phyloP scores from a whole-genome alignment of 2,329 filamentous ascomycete species.

The Neurospora crassa region DNA sequence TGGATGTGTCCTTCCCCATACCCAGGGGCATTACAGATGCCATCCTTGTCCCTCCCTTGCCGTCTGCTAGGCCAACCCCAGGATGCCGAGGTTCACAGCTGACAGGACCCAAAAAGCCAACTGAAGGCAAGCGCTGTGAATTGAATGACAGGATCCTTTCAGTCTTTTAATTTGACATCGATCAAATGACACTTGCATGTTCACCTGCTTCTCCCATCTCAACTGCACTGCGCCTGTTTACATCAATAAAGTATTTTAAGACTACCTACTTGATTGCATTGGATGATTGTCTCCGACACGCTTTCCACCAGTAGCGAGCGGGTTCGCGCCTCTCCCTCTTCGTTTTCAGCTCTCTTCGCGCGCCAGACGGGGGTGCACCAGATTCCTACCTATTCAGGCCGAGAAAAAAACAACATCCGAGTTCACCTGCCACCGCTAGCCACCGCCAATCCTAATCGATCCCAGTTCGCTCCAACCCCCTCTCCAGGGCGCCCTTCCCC shows the following conservation, averaged over 20 bases:
- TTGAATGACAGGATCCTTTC: background rate
- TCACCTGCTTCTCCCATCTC: background rate
- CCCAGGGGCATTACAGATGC: background rate
- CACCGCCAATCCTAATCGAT: background rate
- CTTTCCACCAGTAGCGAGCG: background rate
- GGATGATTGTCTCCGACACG: background rate
- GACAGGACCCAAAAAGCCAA: background rate
- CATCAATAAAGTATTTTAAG: background rate
- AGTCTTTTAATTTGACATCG: background rate
- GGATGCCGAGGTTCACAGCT: constrained; percentile 1
- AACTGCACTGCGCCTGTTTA: background rate
- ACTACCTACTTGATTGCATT: background rate
- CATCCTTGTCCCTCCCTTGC: background rate
- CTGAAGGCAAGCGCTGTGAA: background rate
- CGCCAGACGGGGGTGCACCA: background rate
- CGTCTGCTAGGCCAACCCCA: background rate
- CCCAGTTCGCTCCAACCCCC: background rate
- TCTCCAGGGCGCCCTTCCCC: background rate
- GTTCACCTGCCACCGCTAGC: background rate
- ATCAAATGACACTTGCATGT: background rate
- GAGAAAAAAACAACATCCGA: background rate
- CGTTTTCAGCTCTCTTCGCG: background rate
- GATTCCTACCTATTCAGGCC: background rate
- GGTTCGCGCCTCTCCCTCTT: background rate
- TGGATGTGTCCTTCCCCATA: background rate